phyloP scores from a whole-genome alignment of 2,329 filamentous ascomycete species.

The Apiospora rasikravindrae region DNA sequence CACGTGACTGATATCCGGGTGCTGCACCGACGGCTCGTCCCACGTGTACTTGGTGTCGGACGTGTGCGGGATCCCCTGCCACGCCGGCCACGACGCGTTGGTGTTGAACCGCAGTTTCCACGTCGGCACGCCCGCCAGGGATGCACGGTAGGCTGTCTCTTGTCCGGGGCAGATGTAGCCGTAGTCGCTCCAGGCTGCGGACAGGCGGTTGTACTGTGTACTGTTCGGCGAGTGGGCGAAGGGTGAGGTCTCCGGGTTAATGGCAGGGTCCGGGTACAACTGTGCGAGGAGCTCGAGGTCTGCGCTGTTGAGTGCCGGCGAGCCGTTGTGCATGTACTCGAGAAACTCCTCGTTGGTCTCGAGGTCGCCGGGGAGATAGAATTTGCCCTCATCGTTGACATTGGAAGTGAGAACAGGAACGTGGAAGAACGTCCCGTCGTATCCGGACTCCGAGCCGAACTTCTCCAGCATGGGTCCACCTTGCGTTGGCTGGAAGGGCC shows the following conservation, averaged over 20 bases:
- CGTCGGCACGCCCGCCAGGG: constrained; percentile 38
- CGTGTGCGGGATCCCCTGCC: constrained; percentile 45
- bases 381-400: constrained; percentile 44
- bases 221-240: constrained; percentile 45
- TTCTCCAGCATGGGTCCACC: constrained; percentile 53
- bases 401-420: constrained; percentile 45
- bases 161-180: constrained; percentile 50
- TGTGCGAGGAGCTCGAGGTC: constrained; percentile 37
- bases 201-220: constrained; percentile 50
- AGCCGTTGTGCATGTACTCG: constrained; percentile 43
- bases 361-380: constrained; percentile 38
- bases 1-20: constrained; percentile 42
- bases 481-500: constrained; percentile 55
- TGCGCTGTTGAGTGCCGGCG: constrained; percentile 34
- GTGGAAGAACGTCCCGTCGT: constrained; percentile 44
- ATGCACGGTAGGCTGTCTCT: constrained; percentile 48
- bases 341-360: constrained; percentile 44
- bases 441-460: constrained; percentile 46
- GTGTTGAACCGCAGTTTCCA: constrained; percentile 48
- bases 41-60: constrained; percentile 44
- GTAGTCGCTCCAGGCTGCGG: constrained; percentile 50
- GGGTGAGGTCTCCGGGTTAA: constrained; percentile 33
- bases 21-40: constrained; percentile 41
- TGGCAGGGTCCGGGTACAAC: constrained; percentile 44
- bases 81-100: constrained; percentile 39